Conservation (phyloP, 768 basidiomycete species). For the Boletus sp. region DNA sequence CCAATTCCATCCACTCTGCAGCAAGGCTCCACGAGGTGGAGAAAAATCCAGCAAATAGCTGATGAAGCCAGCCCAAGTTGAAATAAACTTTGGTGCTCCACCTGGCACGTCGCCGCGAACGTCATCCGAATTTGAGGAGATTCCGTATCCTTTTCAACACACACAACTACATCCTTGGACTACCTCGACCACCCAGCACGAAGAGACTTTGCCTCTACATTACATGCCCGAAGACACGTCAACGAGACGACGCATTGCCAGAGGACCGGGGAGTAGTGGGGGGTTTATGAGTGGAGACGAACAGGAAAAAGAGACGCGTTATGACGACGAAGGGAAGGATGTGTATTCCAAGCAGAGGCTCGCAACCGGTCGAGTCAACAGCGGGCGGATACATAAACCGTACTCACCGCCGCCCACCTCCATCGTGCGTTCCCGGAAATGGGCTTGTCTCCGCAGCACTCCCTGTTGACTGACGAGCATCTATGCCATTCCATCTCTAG, state of each 20-base stretch:
- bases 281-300: constrained; percentile 29
- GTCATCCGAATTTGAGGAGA: constrained; percentile 71
- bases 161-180: constrained; percentile 28
- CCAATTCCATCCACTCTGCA: neutral
- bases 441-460: constrained; percentile 10
- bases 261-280: constrained; percentile 33
- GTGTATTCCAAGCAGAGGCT: constrained; percentile 50
- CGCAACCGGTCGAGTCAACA: constrained; percentile 41
- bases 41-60: constrained; percentile 27
- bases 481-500: constrained; percentile 34
- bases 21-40: constrained; percentile 3
- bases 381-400: constrained; percentile 60
- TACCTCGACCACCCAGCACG: constrained; percentile 23
- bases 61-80: constrained; percentile 65
- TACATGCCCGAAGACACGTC: constrained; percentile 53
- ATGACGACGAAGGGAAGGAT: constrained; percentile 67
- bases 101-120: constrained; percentile 47
- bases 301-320: constrained; percentile 34
- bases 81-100: constrained; percentile 66
- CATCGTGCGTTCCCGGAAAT: constrained; percentile 41
- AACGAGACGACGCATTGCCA: constrained; percentile 43
- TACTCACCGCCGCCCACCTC: constrained; percentile 66
- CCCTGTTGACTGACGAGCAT: neutral
- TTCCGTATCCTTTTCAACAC: constrained; percentile 52
- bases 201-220: constrained; percentile 50